A percentile compares a stretch with the other conserved stretches of the same genome.
Conservation (phyloP, 352 stramenopile species). For the Halophytophthora polymorphica region DNA sequence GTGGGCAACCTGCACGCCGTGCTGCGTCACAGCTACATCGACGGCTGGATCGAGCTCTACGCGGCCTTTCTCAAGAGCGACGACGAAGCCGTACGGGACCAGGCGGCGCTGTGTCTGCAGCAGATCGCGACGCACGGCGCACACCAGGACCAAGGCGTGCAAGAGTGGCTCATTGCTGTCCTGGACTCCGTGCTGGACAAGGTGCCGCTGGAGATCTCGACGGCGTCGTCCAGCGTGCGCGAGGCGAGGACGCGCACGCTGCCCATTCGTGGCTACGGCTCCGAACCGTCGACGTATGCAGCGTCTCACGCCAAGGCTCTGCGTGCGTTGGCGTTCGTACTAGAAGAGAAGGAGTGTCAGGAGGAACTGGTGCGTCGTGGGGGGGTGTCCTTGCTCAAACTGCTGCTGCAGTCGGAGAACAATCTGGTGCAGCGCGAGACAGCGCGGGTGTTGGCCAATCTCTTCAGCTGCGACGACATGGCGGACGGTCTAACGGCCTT, state of each 20-base stretch:
- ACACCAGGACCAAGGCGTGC: conserved; percentile 56
- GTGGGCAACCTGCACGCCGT: conserved; percentile 44
- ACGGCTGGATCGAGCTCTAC: conserved; percentile 81
- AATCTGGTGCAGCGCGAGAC: conserved; percentile 52
- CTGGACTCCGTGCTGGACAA: conserved; percentile 62
- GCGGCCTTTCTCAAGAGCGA: conserved; percentile 54
- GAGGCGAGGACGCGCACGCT: conserved; percentile 57
- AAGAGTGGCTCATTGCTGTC: conserved; percentile 76
- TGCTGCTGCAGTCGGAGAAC: conserved; percentile 41
- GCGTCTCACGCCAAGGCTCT: conserved; percentile 57
- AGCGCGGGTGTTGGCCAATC: conserved; percentile 58
- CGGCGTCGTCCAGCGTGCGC: conserved; percentile 52
- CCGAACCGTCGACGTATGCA: conserved; percentile 28
- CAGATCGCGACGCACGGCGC: conserved; percentile 40
- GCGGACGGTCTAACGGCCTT: conserved; percentile 31
- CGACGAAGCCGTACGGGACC: conserved; percentile 38
- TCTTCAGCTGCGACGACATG: conserved; percentile 59
- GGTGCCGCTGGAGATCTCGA: conserved; percentile 41
- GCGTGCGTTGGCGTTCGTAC: conserved; percentile 58
- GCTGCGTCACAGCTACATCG: conserved; percentile 47
- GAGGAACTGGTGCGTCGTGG: conserved; percentile 46
- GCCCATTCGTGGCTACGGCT: conserved; percentile 36
- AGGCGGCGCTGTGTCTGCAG: conserved; percentile 58
- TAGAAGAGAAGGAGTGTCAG: conserved; percentile 52
- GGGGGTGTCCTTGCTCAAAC: conserved; percentile 53